Percentiles rank a stretch among this genome's conserved stretches.
Evolutionary conservation across 2,329 filamentous ascomycete genomes (phyloP).

Genomic region (Ceratocystis eucalypticola): DNA sequence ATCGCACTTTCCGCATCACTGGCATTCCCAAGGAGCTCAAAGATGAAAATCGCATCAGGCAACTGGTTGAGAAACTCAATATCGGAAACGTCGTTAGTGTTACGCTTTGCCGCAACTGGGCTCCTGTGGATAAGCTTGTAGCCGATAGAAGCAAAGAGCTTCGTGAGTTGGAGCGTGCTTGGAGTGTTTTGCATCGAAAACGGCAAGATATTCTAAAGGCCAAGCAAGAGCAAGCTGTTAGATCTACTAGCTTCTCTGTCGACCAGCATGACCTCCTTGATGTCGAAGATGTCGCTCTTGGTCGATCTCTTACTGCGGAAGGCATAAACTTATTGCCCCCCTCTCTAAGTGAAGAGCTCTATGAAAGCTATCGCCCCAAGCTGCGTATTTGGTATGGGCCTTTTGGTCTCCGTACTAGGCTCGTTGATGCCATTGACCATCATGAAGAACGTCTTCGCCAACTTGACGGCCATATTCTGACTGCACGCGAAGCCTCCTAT

Average conservation of each 20-base stretch:
- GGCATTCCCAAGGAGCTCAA: constrained; percentile 71
- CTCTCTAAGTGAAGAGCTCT: constrained; percentile 20
- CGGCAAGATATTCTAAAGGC: constrained; percentile 26
- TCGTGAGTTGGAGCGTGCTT: constrained; percentile 65
- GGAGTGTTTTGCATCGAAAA: constrained; percentile 59
- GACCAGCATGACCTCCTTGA: constrained; percentile 13
- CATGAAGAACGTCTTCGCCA: constrained; percentile 74
- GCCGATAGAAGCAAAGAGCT: constrained; percentile 51
- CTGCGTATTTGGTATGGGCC: constrained; percentile 67
- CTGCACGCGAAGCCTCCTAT: constrained; percentile 62
- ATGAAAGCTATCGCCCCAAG: constrained; percentile 41
- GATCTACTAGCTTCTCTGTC: not conserved
- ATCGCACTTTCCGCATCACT: constrained; percentile 81
- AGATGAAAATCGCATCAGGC: constrained; percentile 69
- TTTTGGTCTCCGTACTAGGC: constrained; percentile 55
- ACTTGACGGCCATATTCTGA: constrained; percentile 60
- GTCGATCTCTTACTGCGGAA: constrained; percentile 1
- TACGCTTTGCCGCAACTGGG: constrained; percentile 77
- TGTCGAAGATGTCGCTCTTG: constrained; percentile 9
- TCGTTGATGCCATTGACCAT: constrained; percentile 84
- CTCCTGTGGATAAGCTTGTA: constrained; percentile 61
- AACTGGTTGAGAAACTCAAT: constrained; percentile 72
- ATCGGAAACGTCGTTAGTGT: constrained; percentile 86
- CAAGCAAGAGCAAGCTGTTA: not conserved
- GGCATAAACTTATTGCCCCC: not conserved